A percentile compares a stretch with the other conserved stretches of the same genome.
phyloP scores from a whole-genome alignment of 2,329 filamentous ascomycete species.

The Lasiodiplodia sp. region DNA sequence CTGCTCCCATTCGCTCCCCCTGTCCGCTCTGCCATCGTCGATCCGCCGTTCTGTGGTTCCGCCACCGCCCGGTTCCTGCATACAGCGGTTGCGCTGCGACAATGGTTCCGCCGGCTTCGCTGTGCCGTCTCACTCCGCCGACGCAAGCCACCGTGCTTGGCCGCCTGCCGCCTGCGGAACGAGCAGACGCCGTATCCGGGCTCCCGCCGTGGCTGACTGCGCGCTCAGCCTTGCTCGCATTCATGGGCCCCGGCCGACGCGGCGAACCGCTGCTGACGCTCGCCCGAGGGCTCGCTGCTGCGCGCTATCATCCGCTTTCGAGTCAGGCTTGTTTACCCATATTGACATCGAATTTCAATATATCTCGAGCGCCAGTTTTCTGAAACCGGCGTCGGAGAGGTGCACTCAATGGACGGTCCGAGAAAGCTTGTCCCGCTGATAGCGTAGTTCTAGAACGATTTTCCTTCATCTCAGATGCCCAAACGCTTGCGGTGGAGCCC shows the following conservation, averaged over 20 bases:
- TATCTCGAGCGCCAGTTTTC: constrained; percentile 22
- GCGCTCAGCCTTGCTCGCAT: constrained; percentile 16
- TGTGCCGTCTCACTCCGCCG: constrained; percentile 13
- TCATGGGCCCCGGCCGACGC: neutral
- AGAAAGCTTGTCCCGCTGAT: constrained; percentile 21
- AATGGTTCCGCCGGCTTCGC: constrained; percentile 4
- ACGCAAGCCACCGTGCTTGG: constrained; percentile 1
- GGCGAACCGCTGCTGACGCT: neutral
- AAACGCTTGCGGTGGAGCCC: constrained; percentile 7
- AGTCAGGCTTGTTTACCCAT: constrained; percentile 12
- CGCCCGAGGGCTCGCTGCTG: no score
- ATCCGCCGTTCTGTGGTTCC: constrained; percentile 2
- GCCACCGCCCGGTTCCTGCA: constrained; percentile 15
- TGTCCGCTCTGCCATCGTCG: constrained; percentile 7
- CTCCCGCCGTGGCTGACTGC: neutral
- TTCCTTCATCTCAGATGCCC: constrained; percentile 10
- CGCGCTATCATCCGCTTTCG: neutral
- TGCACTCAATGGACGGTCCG: constrained; percentile 13
- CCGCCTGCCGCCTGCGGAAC: constrained; percentile 1
- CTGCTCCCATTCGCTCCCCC: constrained; percentile 1
- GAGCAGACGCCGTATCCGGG: constrained; percentile 6
- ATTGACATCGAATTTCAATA: constrained; percentile 6
- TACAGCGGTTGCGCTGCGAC: neutral
- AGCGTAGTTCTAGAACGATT: constrained; percentile 25
- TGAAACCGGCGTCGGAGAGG: constrained; percentile 23